Evolutionary conservation across 2,329 filamentous ascomycete genomes (phyloP), one percentile per base, ranked within the genome.

Genomic region (Daldinia sp.): DNA sequence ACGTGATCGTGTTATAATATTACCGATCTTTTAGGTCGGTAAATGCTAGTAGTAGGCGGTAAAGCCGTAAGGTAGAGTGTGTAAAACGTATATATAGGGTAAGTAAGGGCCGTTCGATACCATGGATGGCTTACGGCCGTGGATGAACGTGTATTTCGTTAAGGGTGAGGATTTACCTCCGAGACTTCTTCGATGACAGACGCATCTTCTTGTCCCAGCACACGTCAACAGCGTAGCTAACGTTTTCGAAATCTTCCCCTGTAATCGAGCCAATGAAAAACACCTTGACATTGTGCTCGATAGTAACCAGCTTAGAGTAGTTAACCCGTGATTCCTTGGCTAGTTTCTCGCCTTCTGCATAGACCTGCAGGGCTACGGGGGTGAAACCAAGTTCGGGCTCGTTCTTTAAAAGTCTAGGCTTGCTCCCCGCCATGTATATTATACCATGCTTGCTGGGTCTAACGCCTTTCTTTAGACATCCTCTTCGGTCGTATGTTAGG

Each of bases 271-370:
- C 85, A 52, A 87, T 82, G 68, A 87, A 86, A 67, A 82, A 78
- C n/a, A 87, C 83, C 45, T 78, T 81, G 67, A 82, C 76, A 68
- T 87, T 87, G 74, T 87, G 85, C 71, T 87, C 83, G 23, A 87
- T 77, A 2, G 83, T 85, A 25, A 81, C 77, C 4, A 84, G 75
- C 64, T 87, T 87, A 4, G 83, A 81, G 71, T 87, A 87, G 73
- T 87, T 86, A 66, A 86, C 79, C 4, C 85, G 81, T 10, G 85
- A 87, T 63, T 83, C 80, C 27, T 67, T 77, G 9, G 77, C 76
- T 5, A 87, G 76, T 55, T 74, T 79, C 61, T 87, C 83, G 29
- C 76, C 77, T 11, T 76, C 72, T 3, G 77, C 74, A 17, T 72
- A 75, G 17, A 86, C 78, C 0, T 77, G 72, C 39, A 85, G 77